phyloP scores from a whole-genome alignment of 352 stramenopile species.

The Lagenidium giganteum region DNA sequence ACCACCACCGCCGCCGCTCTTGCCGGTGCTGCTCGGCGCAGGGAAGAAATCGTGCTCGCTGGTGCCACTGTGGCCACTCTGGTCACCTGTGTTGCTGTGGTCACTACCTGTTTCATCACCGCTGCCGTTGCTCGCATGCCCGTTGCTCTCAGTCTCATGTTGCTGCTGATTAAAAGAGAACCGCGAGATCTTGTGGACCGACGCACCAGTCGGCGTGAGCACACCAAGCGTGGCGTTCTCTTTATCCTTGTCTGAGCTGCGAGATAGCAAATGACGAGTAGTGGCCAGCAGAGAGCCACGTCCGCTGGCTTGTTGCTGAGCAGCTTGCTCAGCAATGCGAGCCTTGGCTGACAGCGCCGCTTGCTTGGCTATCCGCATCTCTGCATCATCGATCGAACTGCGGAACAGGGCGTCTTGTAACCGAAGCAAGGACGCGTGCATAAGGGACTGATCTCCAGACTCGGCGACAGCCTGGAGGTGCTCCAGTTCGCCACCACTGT shows the following conservation, averaged over 20 bases:
- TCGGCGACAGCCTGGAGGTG: conserved; percentile 35
- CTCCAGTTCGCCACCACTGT: conserved; percentile 57
- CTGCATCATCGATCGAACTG: conserved; percentile 67
- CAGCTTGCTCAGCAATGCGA: conserved; percentile 74
- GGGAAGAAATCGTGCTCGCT: too few relatives aligned
- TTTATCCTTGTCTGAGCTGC: too few relatives aligned
- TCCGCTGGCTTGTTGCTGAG: conserved; percentile 58
- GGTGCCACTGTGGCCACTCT: too few relatives aligned
- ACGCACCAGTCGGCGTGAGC: conserved; percentile 15
- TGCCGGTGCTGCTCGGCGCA: conserved; percentile 36
- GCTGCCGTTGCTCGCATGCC: conserved; percentile 21
- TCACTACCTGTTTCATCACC: conserved; percentile 35
- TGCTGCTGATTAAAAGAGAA: conserved; percentile 26
- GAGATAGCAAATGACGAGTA: conserved; percentile 60
- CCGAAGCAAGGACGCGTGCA: conserved; percentile 45
- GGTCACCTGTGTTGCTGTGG: too few relatives aligned
- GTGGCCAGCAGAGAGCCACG: conserved; percentile 65
- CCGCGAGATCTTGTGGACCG: conserved; percentile 39
- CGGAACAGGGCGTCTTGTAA: conserved; percentile 69
- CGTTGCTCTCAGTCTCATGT: conserved; percentile 26
- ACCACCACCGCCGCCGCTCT: conserved; percentile 28
- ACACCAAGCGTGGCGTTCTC: too few relatives aligned
- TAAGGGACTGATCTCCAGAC: conserved; percentile 44
- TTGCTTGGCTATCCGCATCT: conserved; percentile 79
- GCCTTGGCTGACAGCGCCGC: conserved; percentile 74